phyloP scores from a whole-genome alignment of 2,329 filamentous ascomycete genomes.

The Lasiodiplodia theobromae region DNA sequence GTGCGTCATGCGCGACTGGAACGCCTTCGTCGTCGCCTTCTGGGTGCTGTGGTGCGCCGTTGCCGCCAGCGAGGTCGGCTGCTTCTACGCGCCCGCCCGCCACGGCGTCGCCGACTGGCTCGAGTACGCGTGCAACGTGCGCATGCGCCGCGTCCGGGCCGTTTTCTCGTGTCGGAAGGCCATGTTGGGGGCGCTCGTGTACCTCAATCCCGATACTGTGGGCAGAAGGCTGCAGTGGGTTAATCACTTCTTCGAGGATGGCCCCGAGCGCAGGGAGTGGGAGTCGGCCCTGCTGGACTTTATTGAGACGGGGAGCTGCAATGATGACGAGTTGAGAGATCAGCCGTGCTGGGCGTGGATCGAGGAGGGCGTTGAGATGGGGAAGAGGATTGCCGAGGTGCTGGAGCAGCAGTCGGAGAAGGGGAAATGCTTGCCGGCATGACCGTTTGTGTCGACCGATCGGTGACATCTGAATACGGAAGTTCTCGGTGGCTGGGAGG shows the following conservation, averaged over 20 bases:
- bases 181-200: conserved; percentile 18
- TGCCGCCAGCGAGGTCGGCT: background rate
- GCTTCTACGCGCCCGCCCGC: background rate
- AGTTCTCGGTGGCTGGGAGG: background rate
- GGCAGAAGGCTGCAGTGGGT: conserved; percentile 15
- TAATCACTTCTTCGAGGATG: conserved; percentile 19
- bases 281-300: conserved; percentile 14
- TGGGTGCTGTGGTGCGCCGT: conserved; percentile 17
- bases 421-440: background rate
- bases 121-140: conserved; percentile 17
- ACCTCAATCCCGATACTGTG: conserved; percentile 12
- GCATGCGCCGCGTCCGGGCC: conserved; percentile 2
- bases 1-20: conserved; percentile 17
- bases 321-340: conserved; percentile 11
- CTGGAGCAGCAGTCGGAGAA: conserved; percentile 7
- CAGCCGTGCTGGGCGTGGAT: conserved; percentile 17
- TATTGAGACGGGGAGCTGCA: conserved; percentile 23
- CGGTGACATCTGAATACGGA: no score
- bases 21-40: conserved; percentile 16
- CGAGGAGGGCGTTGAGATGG: conserved; percentile 18
- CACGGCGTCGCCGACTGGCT: conserved; percentile 17
- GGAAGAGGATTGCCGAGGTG: background rate
- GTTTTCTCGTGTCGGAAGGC: conserved; percentile 7
- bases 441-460: background rate
- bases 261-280: conserved; percentile 10